Conservation (phyloP, 495 filamentous ascomycete genomes). For the Astrothelium subdiscretum region DNA sequence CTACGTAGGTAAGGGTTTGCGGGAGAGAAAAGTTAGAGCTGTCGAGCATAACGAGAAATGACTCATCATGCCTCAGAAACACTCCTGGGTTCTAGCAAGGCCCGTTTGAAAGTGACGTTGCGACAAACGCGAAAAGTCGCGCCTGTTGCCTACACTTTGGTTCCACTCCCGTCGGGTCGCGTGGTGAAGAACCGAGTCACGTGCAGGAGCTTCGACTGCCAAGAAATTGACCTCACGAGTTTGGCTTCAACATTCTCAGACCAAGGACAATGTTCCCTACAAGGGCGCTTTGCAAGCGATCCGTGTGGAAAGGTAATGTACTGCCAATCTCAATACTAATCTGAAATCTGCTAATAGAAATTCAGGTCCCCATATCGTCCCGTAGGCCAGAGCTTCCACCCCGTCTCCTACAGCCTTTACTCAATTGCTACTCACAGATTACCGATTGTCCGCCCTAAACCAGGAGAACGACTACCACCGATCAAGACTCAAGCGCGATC, state of each 20-base stretch:
- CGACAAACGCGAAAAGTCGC: not conserved
- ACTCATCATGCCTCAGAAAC: not conserved
- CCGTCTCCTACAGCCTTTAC: not conserved
- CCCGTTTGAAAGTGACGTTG: not conserved
- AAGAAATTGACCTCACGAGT: not conserved
- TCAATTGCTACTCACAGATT: conserved; percentile 34
- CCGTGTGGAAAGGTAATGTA: conserved; percentile 61
- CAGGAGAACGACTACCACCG: conserved; percentile 52
- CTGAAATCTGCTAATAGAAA: conserved; percentile 9
- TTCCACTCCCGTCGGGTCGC: too few species aligned
- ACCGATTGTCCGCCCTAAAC: conserved; percentile 48
- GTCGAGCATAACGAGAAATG: not conserved
- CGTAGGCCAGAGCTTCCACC: conserved; percentile 38
- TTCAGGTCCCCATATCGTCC: conserved; percentile 61
- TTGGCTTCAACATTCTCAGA: not conserved
- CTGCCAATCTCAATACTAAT: not conserved
- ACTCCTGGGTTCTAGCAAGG: not conserved
- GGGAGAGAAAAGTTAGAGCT: not conserved
- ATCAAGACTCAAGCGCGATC: conserved; percentile 81
- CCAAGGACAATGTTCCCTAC: conserved; percentile 47
- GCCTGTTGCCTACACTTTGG: not conserved
- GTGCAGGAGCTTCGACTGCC: not conserved
- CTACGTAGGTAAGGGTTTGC: not conserved
- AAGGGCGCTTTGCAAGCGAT: conserved; percentile 48
- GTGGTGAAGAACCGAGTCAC: not conserved